phyloP scores from a whole-genome alignment of 257 asterid species.

The Oldenlandia corymbosa region DNA sequence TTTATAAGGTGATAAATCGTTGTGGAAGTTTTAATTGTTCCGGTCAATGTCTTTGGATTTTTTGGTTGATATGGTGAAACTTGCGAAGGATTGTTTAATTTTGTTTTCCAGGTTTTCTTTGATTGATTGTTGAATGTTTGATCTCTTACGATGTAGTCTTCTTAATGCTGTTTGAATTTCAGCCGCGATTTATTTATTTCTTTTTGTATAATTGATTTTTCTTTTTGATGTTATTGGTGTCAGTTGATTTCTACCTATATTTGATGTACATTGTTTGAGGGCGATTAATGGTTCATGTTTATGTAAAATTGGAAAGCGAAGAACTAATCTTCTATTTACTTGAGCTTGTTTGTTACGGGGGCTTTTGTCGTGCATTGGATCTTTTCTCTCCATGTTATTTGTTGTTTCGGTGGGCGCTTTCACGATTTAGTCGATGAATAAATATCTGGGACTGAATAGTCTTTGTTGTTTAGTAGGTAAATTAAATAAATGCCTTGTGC shows the following conservation, averaged over 20 bases:
- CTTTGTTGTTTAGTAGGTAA: background rate
- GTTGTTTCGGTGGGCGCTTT: background rate
- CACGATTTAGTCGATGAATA: background rate
- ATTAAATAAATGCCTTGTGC: background rate
- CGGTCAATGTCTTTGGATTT: background rate
- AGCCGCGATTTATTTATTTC: background rate
- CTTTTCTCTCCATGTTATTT: no score
- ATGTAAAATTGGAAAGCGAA: background rate
- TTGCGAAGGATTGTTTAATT: no score
- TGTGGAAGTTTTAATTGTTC: no score
- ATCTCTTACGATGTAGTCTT: background rate
- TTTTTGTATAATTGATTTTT: background rate
- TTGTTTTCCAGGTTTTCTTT: background rate
- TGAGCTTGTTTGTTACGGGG: background rate
- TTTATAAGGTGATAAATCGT: slow-evolving; percentile 3
- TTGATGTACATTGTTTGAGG: background rate
- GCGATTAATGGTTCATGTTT: background rate
- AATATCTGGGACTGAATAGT: background rate
- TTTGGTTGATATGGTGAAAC: background rate
- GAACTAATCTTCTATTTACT: background rate
- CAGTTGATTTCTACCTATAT: background rate
- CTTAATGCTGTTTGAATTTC: background rate
- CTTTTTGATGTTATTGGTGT: background rate
- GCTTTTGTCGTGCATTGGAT: background rate
- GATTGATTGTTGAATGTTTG: background rate